Evolutionary conservation across 208 protist genomes (phyloP).

Genomic region (Leishmania amazonensis): DNA sequence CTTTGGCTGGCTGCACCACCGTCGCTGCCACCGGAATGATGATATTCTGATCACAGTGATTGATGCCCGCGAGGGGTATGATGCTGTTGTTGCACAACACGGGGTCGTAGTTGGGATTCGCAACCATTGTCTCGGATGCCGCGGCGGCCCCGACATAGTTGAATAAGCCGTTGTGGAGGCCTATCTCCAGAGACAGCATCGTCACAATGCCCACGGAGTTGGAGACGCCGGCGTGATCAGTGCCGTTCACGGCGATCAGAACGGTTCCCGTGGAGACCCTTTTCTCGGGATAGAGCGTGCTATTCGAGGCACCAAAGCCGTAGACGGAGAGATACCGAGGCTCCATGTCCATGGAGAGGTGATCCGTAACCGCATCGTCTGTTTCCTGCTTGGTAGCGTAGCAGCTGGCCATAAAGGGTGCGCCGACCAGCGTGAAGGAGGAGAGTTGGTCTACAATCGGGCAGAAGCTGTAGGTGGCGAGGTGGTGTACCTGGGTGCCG

Average conservation of each 20-base stretch:
- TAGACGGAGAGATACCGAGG: conserved; percentile 72
- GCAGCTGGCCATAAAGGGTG: conserved; percentile 36
- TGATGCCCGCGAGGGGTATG: neutral
- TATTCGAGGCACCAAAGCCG: conserved; percentile 79
- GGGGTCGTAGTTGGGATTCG: conserved; percentile 47
- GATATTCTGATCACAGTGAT: conserved; percentile 35
- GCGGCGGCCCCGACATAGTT: conserved; percentile 59
- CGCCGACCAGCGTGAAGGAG: conserved; percentile 49
- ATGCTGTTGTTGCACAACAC: conserved; percentile 9
- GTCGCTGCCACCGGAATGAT: conserved; percentile 9
- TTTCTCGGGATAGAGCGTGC: conserved; percentile 35
- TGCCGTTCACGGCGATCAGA: conserved; percentile 62
- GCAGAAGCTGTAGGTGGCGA: conserved; percentile 73
- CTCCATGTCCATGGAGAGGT: conserved; percentile 23
- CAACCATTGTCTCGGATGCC: conserved; percentile 1
- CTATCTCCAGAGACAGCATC: conserved; percentile 70
- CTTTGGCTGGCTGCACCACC: conserved; percentile 57
- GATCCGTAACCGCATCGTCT: conserved; percentile 1
- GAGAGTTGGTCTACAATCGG: conserved; percentile 71
- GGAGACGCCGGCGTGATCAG: conserved; percentile 25
- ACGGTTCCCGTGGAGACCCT: conserved; percentile 47
- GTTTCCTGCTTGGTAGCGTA: conserved; percentile 30
- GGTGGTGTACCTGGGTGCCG: conserved; percentile 6
- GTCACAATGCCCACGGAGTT: conserved; percentile 58
- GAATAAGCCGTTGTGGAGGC: conserved; percentile 73